Evolutionary conservation across 345 rosid genomes (phyloP).

Genomic region (Erodium maritimum): DNA sequence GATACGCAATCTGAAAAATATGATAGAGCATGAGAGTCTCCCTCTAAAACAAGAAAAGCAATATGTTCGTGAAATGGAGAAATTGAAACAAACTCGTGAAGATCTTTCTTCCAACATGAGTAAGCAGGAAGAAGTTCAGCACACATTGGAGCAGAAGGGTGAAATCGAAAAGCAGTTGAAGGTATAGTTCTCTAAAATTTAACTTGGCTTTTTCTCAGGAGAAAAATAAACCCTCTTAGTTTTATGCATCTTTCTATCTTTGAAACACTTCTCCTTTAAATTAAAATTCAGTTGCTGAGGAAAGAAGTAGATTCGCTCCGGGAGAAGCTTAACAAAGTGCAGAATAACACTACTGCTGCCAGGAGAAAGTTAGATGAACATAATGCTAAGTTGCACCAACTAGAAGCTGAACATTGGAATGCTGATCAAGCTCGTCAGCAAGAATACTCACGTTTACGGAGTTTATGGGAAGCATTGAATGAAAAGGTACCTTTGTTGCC

Average conservation of each 20-base stretch:
- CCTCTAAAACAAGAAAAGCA: conserved; percentile 67
- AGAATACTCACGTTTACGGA: conserved; percentile 43
- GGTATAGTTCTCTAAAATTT: too few relatives aligned
- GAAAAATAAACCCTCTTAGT: too few relatives aligned
- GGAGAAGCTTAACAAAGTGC: conserved; percentile 41
- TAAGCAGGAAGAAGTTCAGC: conserved; percentile 46
- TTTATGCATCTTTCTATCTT: too few relatives aligned
- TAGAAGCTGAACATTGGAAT: conserved; percentile 34
- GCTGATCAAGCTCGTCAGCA: conserved; percentile 65
- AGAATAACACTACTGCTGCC: conserved; percentile 45
- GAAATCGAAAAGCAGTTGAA: conserved; percentile 56
- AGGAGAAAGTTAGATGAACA: conserved; percentile 34
- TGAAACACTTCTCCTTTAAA: too few relatives aligned
- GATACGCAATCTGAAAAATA: conserved; percentile 57
- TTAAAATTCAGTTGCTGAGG: conserved; percentile 54
- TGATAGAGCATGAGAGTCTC: conserved; percentile 61
- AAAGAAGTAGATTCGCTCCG: conserved; percentile 60
- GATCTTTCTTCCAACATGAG: conserved; percentile 45
- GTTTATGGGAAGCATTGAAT: conserved; percentile 40
- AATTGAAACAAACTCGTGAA: conserved; percentile 46
- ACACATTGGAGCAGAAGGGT: conserved; percentile 48
- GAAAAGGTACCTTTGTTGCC: conserved; percentile 40
- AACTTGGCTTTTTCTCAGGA: too few relatives aligned
- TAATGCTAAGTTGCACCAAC: conserved; percentile 28
- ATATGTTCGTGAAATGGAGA: conserved; percentile 55